A percentile compares a stretch with the other conserved stretches of the same genome.
These are phyloP conservation scores for Solanum medicagineum DNA, from an alignment of 257 asterid species.

Conservation along the genomic window DNA sequence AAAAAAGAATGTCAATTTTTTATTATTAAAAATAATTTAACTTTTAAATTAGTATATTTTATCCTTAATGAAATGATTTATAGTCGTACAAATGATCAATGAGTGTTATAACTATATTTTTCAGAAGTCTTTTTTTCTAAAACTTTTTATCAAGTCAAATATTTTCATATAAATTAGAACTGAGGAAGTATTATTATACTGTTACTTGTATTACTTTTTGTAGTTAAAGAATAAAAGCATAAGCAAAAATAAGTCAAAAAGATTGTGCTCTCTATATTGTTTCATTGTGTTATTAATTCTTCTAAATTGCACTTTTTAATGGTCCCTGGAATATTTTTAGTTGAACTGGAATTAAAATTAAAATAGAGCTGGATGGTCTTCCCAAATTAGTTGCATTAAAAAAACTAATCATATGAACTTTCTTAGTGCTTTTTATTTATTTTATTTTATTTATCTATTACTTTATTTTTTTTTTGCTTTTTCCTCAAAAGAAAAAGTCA, in stretches of 20 bases:
- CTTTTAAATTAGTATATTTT: background rate
- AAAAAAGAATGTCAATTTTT: background rate
- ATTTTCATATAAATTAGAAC: no score
- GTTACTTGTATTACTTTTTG: background rate
- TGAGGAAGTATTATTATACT: background rate
- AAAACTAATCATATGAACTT: background rate
- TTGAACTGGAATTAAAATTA: background rate
- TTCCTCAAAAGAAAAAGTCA: background rate
- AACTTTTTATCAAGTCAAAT: no score
- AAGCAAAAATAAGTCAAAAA: background rate
- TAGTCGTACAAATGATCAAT: background rate
- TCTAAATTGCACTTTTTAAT: background rate
- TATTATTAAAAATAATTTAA: background rate
- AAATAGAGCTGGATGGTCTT: background rate
- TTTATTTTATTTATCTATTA: no score
- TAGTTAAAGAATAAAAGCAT: background rate
- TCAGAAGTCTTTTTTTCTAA: background rate
- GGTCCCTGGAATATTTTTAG: conserved; percentile 1
- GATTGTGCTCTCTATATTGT: background rate
- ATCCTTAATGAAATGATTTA: background rate
- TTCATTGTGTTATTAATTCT: background rate
- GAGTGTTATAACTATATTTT: background rate
- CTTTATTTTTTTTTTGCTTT: background rate
- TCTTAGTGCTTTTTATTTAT: no score
- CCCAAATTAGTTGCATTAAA: background rate